phyloP scores from a whole-genome alignment of 805 yeast genomes.

The Ogataea naganishii region DNA sequence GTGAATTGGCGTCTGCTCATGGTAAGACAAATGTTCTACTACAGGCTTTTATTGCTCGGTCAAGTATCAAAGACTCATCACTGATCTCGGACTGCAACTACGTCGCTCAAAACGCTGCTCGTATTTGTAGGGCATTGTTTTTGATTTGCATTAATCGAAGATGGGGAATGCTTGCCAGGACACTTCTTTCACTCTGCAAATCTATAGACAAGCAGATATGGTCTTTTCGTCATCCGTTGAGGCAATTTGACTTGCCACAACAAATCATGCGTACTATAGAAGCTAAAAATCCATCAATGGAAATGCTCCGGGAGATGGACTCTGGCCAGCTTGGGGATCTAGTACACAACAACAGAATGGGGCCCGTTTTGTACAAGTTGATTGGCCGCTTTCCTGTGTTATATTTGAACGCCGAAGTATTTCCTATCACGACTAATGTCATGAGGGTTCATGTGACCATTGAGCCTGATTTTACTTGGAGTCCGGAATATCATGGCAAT shows the following conservation, averaged over 20 bases:
- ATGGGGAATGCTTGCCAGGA: conserved; percentile 79
- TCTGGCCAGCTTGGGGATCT: conserved; percentile 79
- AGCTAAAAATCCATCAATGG: conserved; percentile 60
- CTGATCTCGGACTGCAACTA: conserved; percentile 80
- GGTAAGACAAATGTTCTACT: conserved; percentile 83
- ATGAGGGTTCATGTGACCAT: conserved; percentile 69
- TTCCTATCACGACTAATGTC: conserved; percentile 83
- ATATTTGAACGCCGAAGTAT: conserved; percentile 68
- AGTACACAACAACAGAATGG: conserved; percentile 76
- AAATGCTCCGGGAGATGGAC: conserved; percentile 62
- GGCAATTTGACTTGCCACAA: conserved; percentile 76
- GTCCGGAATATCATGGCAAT: conserved; percentile 67
- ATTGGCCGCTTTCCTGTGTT: conserved; percentile 70
- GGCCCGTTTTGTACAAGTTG: conserved; percentile 47
- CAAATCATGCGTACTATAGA: conserved; percentile 55
- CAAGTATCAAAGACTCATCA: conserved; percentile 68
- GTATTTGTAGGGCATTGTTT: conserved; percentile 88
- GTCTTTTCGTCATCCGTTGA: conserved; percentile 85
- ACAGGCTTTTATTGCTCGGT: conserved; percentile 81
- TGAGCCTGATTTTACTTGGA: conserved; percentile 82
- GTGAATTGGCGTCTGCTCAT: conserved; percentile 63
- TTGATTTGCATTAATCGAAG: conserved; percentile 78
- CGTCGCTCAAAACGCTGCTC: conserved; percentile 90
- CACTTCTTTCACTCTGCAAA: conserved; percentile 74
- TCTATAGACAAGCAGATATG: conserved; percentile 79